A percentile compares a stretch with the other conserved stretches of the same genome.
Evolutionary conservation across 2,329 filamentous ascomycete species (phyloP).

Genomic region (Penicillium sp.): DNA sequence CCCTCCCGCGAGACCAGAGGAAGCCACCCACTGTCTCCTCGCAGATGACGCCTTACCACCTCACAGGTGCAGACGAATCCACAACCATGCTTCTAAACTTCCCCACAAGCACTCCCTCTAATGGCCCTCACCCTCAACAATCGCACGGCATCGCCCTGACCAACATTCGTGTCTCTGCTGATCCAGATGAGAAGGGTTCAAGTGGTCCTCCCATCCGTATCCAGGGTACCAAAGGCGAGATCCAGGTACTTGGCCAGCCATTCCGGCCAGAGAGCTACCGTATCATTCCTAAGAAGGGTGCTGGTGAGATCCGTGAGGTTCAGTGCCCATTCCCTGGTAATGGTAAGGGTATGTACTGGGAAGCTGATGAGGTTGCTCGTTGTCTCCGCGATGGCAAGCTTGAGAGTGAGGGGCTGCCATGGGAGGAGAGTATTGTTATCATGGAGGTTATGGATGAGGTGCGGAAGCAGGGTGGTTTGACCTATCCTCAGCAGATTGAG

Average conservation of each 20-base stretch:
- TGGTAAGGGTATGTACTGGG: conserved; percentile 86
- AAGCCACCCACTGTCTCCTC: conserved; percentile 64
- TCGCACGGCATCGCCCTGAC: conserved; percentile 72
- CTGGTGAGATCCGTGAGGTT: conserved; percentile 45
- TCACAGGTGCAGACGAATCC: conserved; percentile 71
- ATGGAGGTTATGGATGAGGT: conserved; percentile 80
- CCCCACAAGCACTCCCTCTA: conserved; percentile 54
- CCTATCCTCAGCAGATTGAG: conserved; percentile 66
- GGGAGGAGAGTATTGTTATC: conserved; percentile 75
- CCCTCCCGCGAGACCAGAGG: conserved; percentile 62
- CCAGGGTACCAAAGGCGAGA: conserved; percentile 76
- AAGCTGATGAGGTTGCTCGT: conserved; percentile 74
- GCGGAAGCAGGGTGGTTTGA: conserved; percentile 60
- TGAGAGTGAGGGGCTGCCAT: conserved; percentile 69
- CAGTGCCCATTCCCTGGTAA: conserved; percentile 50
- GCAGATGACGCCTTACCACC: conserved; percentile 68
- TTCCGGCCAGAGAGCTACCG: conserved; percentile 67
- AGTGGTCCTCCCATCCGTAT: conserved; percentile 70
- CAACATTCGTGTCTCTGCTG: conserved; percentile 59
- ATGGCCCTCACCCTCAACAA: conserved; percentile 42
- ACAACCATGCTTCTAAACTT: conserved; percentile 78
- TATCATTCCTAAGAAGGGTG: conserved; percentile 56
- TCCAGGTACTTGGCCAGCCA: conserved; percentile 71
- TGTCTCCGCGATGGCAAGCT: conserved; percentile 73
- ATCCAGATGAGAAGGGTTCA: conserved; percentile 60